Base-by-base conservation (phyloP, 2,329 filamentous ascomycete species). In the Colletotrichum nymphaeae region DNA sequence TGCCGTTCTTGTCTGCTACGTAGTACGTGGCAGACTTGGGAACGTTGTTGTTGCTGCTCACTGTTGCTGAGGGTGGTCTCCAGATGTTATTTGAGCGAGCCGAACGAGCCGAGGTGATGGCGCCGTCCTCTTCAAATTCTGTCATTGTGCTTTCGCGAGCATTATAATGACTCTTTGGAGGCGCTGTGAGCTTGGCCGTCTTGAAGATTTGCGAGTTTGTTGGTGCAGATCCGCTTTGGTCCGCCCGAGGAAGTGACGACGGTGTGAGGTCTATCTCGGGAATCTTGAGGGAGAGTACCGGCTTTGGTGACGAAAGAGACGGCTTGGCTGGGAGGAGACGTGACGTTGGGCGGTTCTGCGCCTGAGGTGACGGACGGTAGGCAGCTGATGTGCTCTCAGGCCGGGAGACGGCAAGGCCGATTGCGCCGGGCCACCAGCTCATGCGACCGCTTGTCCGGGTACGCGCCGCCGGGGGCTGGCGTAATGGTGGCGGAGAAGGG, bases 51-150 rank as follows among this genome's bases (percentile, higher is more conserved):
- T 42, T 73, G 14, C 71, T 73, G 9, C 71, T 67, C 2, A 63
- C 69, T 8, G 56, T 58, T 2, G 81, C 81, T 2, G 85, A 83
- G 0, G 87, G 87, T 6, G 86, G 87, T 14, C 86, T 82, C 88
- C 88, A 90, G 58, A 89, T 84, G 68, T 86, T 84, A n/a, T 78
- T 79, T 2, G 79, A 80, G 75, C 84, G 77, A 63, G 83, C 28
- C 78, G 78, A 74, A 4, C 73, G 69, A 14, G 74, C 71, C 26
- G 75, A 75, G 4, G 82, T 80, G 59, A 77, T 58, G 57, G 84
- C 80, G 72, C 87, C 81, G 76, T 88, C 85, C 79, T 90, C 85
- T 73, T 89, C 87, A 71, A 89, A 87, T 79, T 90, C 84, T 9
- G 88, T 86, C 74, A 88, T 80, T 69, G 85, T 82, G 79, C 88